A percentile compares a stretch with the other conserved stretches of the same genome.
Evolutionary conservation across 208 protist species (phyloP).

Genomic region (Zelonia costaricensis): DNA sequence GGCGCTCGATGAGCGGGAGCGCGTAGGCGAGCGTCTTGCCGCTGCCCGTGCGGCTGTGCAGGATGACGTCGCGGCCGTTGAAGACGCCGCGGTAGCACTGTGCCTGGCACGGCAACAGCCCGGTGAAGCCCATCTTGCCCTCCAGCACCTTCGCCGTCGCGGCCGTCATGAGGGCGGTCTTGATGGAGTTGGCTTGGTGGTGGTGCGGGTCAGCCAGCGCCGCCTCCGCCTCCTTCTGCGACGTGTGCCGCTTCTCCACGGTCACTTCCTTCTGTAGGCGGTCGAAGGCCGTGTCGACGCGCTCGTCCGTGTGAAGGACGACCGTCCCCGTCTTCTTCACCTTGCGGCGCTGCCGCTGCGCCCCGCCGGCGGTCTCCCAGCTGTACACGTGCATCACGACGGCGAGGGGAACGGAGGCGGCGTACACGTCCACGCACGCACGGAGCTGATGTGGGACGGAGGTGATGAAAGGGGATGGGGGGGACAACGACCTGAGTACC

Average conservation of each 20-base stretch:
- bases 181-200: slow-evolving; percentile 17
- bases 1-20: slow-evolving; percentile 94
- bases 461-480: not conserved
- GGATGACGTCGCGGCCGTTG: slow-evolving; percentile 86
- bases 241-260: slow-evolving; percentile 27
- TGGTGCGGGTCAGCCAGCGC: slow-evolving; percentile 27
- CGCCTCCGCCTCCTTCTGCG: slow-evolving; percentile 19
- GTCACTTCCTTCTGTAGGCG: slow-evolving; percentile 60
- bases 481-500: too few species aligned
- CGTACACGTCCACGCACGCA: too few species aligned
- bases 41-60: slow-evolving; percentile 94
- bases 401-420: too few species aligned
- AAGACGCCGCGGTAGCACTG: slow-evolving; percentile 90
- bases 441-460: too few species aligned
- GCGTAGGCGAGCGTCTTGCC: slow-evolving; percentile 99
- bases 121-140: slow-evolving; percentile 58
- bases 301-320: slow-evolving; percentile 75
- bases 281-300: slow-evolving; percentile 68
- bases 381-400: slow-evolving; percentile 72
- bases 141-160: slow-evolving; percentile 50
- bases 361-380: slow-evolving; percentile 66
- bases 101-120: slow-evolving; percentile 78
- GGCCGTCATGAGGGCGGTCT: slow-evolving; percentile 69
- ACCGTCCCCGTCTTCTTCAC: slow-evolving; percentile 86
- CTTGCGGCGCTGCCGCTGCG: slow-evolving; percentile 37